Base-by-base conservation (phyloP, 2,329 filamentous ascomycete genomes). In the Colletotrichum limetticola region DNA sequence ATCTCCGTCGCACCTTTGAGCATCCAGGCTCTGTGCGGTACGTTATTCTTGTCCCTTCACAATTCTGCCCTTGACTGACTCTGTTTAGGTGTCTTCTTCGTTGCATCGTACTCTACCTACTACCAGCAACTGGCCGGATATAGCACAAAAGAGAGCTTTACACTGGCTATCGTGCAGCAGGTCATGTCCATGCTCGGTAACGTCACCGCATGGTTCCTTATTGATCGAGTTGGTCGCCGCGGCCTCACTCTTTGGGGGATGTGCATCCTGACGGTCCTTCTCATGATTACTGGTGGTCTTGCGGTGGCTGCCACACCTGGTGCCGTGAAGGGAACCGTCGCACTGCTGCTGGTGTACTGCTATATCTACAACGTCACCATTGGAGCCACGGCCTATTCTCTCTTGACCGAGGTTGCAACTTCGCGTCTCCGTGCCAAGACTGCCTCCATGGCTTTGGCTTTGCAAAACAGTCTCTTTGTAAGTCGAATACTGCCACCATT, bases 71-170 rank as follows among this genome's bases (percentile, higher is more conserved):
- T 22, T 9, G 19, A 49, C 42, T 49, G 19, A 49, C 19, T n/a
- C 19, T 49, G 8, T 49, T 8, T 22, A 49, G 42, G 58, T 16
- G 58, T 61, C 2, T 49, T 61, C 35, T 61, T 61, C 35, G 58
- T 61, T n/a, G 35, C 80, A 2, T 75, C 77, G 7, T 86, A 86
- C 72, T 77, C 77, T n/a, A 85, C 83, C 2, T 28, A 68, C 75
- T 85, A 85, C 74, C 77, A 81, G 53, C 81, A 86, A 66, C 75
- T 85, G 4, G 83, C 84, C 9, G 84, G 84, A 5, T 85, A 82
- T 74, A 78, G 77, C 56, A 80, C 79, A 0, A 62, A 74, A 2
- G 78, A 78, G 70, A 80, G 78, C 60, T 85, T 84, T 75, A 80
- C 76, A 55, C 76, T 85, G 12, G 79, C 82, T 32, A 85, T 85